Evolutionary conservation across 352 stramenopile genomes (phyloP), one percentile per base, ranked within the genome.

Genomic region (Phytophthora ramorum): DNA sequence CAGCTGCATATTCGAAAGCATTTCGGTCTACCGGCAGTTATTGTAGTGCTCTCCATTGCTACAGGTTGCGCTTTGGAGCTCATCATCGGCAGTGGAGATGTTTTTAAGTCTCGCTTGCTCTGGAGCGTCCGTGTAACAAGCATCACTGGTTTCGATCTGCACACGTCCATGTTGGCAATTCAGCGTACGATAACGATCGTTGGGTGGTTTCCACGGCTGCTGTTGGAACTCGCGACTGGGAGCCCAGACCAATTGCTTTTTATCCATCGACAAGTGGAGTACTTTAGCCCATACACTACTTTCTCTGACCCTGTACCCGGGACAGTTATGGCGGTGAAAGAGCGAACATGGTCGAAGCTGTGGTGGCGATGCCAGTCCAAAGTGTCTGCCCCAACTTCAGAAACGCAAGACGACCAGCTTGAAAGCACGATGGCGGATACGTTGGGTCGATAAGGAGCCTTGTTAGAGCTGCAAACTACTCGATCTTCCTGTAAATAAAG

Each of bases 101-200:
- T 72, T 17, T 64, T 76, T 20, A 60, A 35, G 17, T 71, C 67
- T 22, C 50, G 58, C 2, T 14, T 70, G 1, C 44, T 75, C 8
- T 75, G 62, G 45, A 46, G 19, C 17, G 32, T 59, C 2, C 46
- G 26, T 16, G 52, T 52, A 3, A 28, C 40, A 20, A 40, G 20
- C 14, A 32, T 12, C 13, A 41, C 34, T 20, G 28, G 12, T 3
- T 69, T 72, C 30, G 50, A 71, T n/a, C 34, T 69, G 4, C 46
- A 63, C 48, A 65, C 41, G 2, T 60, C 51, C 1, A 63, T 48
- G 13, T 32, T 72, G 13, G 62, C 56, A 0, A 20, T 69, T 7
- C 67, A 75, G 41, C 67, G 67, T 12, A 68, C 58, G 4, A 34
- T 75, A 24, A 75, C 67, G 1, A 65, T 75, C 16, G 55, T 75